Percentiles rank a stretch among this genome's conserved stretches.
phyloP scores from a whole-genome alignment of 108 stramenopile species.

The Chaetoceros tenuissimus region DNA sequence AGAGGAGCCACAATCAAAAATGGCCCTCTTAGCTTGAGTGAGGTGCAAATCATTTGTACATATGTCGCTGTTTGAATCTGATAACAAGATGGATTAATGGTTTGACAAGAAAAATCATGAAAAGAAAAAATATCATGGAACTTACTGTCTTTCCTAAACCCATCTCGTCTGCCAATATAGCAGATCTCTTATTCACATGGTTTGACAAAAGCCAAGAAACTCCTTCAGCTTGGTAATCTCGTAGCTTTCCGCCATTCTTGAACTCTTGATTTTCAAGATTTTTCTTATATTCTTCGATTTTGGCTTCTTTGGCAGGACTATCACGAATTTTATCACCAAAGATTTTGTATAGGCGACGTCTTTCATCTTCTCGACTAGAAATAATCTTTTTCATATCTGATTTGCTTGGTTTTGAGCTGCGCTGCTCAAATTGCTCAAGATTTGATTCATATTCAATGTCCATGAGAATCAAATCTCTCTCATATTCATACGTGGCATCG shows the following conservation, averaged over 20 bases:
- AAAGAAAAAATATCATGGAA: neutral
- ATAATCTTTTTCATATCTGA: slow-evolving; percentile 15
- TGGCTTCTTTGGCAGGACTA: slow-evolving; percentile 26
- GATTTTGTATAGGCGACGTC: slow-evolving; percentile 46
- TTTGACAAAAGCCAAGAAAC: slow-evolving; percentile 86
- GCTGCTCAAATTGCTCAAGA: slow-evolving; percentile 37
- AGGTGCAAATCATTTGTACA: slow-evolving; percentile 45
- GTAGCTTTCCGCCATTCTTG: slow-evolving; percentile 73
- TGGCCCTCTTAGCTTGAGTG: slow-evolving; percentile 48
- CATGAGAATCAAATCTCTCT: slow-evolving; percentile 74
- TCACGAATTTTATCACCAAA: slow-evolving; percentile 47
- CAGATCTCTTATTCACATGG: slow-evolving; percentile 60
- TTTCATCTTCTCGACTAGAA: slow-evolving; percentile 28
- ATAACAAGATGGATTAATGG: slow-evolving; percentile 30
- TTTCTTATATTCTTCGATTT: slow-evolving; percentile 43
- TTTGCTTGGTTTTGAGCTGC: slow-evolving; percentile 46
- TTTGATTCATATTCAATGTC: slow-evolving; percentile 60
- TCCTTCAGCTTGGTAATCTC: slow-evolving; percentile 94
- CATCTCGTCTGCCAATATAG: slow-evolving; percentile 96
- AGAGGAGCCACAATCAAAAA: slow-evolving; percentile 90
- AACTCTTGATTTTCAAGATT: slow-evolving; percentile 39
- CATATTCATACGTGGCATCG: slow-evolving; percentile 68
- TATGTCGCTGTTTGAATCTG: slow-evolving; percentile 84
- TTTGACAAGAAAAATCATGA: neutral
- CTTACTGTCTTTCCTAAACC: slow-evolving; percentile 62